Evolutionary conservation across 768 basidiomycete species (phyloP), one percentile per base, ranked within the genome.

Genomic region (Pleurotus ostreatus): DNA sequence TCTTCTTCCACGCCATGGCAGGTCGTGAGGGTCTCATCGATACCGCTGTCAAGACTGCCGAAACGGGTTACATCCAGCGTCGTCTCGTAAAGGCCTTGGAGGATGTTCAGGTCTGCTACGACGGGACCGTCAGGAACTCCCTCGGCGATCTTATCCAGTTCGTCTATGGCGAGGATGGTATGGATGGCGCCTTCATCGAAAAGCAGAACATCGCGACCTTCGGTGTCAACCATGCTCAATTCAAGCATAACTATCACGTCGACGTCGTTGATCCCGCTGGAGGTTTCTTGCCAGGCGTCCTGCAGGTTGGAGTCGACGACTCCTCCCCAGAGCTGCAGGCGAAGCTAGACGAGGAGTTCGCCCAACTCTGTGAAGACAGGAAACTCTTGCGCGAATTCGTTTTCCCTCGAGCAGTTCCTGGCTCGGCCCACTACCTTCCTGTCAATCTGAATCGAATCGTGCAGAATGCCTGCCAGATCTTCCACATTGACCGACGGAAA

Each of bases 1-100:
- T 93, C 79, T 98, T 98, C 81, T 98, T 99, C 85, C 97, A 99
- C 71, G 97, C 97, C 56, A 98, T 98, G 96, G 96, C 96, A 64
- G 96, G 97, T 72, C 92, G 97, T 63, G 97, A 98, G 73, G 97
- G 97, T 78, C 74, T 99, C 53, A 98, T 98, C 65, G 97, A 99
- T 79, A 98, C 97, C 3, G 97, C 97, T 40, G 95, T 99, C 70
- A 99, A 99, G 78, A 99, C 97, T 3, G 97, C 97, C 46, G 97
- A 99, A 74, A 98, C 97, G 0, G 97, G 97, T 61, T 98, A 98
- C 69, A 99, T 98, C 65, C 97, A 99, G 70, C 91, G 96, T 65
- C 91, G 96, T 57, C 78, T 99, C 60, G 97, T 99, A 64, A 99
- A 99, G 73, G 97, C 97, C 0, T 74, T 98, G 62, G 97, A 98